Evolutionary conservation across 31 red algal genomes (phyloP), one percentile per base, ranked within the genome.

Genomic region (Endocladia muricata): DNA sequence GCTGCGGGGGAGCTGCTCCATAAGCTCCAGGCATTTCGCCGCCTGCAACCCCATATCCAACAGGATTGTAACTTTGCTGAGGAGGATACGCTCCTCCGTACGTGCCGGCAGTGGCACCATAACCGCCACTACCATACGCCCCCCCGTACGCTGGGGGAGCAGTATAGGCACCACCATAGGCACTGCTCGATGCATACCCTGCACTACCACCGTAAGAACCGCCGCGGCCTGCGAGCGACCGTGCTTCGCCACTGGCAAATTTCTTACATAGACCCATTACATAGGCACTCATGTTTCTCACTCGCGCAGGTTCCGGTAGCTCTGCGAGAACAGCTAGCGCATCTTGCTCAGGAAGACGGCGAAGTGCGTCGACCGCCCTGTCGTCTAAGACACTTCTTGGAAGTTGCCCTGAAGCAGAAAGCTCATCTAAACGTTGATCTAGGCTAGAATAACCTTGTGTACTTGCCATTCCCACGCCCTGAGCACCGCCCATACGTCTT

Each of bases 261-360:
- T 88, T 88, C 66, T 88, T 88, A 51, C 84, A 88, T 36, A 94
- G 49, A 11, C 91, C 91, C 81, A 89, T 94, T 1, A 94, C 84
- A 67, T 89, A 94, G 4, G 91, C 91, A 44, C 84, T 88, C 86
- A 83, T 81, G 55, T 94, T 94, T 15, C 91, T 38, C 29, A 94
- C 86, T 25, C 91, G 77, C 26, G 85, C 70, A 34, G 85, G 84
- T 41, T 94, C 84, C 0, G 86, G 76, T 1, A 94, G 49, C 61
- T 94, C 91, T 22, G 69, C 80, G 3, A 94, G 54, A 38, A 94
- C 91, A 26, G 83, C 78, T 13, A 87, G 55, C 3, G 61, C 91
- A 30, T 83, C 84, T 43, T 84, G 83, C 34, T 85, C 61, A 2
- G 77, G 77, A 19, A 94, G 61, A n/a, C 84, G 52, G 3, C 81